phyloP scores from a whole-genome alignment of 306 rosid species.

The Cicer bijugum region DNA sequence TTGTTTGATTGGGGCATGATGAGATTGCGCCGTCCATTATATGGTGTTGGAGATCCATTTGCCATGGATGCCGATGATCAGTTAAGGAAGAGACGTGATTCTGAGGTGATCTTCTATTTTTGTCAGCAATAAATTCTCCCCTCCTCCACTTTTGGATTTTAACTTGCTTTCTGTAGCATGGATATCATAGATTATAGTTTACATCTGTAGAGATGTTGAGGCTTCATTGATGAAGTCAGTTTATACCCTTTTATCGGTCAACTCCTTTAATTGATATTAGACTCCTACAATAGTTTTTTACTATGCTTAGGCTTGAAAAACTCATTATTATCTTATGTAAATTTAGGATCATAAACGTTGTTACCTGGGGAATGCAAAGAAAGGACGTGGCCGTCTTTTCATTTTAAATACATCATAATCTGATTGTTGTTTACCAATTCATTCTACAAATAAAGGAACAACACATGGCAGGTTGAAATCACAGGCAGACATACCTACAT shows the following conservation, averaged over 20 bases:
- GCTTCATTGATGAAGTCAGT: slow-evolving; percentile 10
- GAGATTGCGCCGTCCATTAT: slow-evolving; percentile 81
- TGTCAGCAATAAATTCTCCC: slow-evolving; percentile 21
- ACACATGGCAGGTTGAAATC: slow-evolving; percentile 14
- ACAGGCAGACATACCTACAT: slow-evolving; percentile 6
- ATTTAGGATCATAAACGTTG: slow-evolving; percentile 14
- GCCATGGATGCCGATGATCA: slow-evolving; percentile 92
- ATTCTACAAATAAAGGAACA: slow-evolving; percentile 27
- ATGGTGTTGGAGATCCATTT: slow-evolving; percentile 99
- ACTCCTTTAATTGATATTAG: slow-evolving; percentile 35
- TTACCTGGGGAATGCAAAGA: slow-evolving; percentile 13
- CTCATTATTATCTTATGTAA: slow-evolving; percentile 38
- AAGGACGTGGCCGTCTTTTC: slow-evolving; percentile 20
- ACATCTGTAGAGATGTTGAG: slow-evolving; percentile 4
- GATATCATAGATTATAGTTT: slow-evolving; percentile 21
- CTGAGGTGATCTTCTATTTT: slow-evolving; percentile 68
- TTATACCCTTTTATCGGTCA: slow-evolving; percentile 8
- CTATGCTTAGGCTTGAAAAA: slow-evolving; percentile 10
- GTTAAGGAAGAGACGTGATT: slow-evolving; percentile 82
- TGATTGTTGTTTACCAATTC: slow-evolving; percentile 16
- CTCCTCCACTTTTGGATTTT: slow-evolving; percentile 9
- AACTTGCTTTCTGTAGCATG: slow-evolving; percentile 22
- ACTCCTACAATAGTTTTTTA: neutral
- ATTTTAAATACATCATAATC: slow-evolving; percentile 19
- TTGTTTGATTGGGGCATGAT: slow-evolving; percentile 97